Evolutionary conservation across 2,329 filamentous ascomycete species (phyloP).

Genomic region (Monosporascus sp.): DNA sequence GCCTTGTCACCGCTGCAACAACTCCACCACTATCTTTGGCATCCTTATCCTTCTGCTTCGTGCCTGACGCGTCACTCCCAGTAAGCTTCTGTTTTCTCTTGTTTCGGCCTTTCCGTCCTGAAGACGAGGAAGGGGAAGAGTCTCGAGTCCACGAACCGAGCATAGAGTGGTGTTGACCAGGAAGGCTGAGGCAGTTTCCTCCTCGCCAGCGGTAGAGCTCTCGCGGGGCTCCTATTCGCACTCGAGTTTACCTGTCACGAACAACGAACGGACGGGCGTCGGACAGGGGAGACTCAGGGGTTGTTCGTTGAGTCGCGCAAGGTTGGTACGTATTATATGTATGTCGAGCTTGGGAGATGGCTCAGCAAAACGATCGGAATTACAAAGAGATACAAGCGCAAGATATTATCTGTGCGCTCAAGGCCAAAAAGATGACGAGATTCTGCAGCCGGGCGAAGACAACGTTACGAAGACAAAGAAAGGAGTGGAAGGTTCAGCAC

Average conservation of each 20-base stretch:
- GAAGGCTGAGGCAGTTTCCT: slow-evolving; percentile 27
- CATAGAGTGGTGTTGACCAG: slow-evolving; percentile 26
- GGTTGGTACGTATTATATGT: not conserved
- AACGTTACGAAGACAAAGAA: slow-evolving; percentile 4
- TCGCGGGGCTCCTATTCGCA: slow-evolving; percentile 1
- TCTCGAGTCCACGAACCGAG: slow-evolving; percentile 30
- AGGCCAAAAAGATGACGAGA: slow-evolving; percentile 1
- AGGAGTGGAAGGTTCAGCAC: slow-evolving; percentile 10
- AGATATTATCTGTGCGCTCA: not conserved
- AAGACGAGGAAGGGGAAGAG: slow-evolving; percentile 23
- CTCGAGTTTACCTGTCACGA: not conserved
- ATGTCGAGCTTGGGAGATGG: not conserved
- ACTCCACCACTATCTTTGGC: slow-evolving; percentile 29
- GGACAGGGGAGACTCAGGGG: not conserved
- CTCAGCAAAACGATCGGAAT: not conserved
- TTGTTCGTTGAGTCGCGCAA: not conserved
- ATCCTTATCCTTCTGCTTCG: slow-evolving; percentile 31
- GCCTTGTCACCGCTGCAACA: slow-evolving; percentile 30
- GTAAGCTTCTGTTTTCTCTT: slow-evolving; percentile 27
- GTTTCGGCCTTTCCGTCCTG: slow-evolving; percentile 19
- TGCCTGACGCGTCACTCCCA: slow-evolving; percentile 22
- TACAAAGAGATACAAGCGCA: not conserved
- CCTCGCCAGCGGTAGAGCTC: slow-evolving; percentile 29
- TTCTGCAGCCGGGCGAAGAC: slow-evolving; percentile 2
- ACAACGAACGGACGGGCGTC: not conserved